Percentiles rank a stretch among this genome's conserved stretches.
Conservation (phyloP, 2,329 filamentous ascomycete genomes). For the Epichloe bromicola region DNA sequence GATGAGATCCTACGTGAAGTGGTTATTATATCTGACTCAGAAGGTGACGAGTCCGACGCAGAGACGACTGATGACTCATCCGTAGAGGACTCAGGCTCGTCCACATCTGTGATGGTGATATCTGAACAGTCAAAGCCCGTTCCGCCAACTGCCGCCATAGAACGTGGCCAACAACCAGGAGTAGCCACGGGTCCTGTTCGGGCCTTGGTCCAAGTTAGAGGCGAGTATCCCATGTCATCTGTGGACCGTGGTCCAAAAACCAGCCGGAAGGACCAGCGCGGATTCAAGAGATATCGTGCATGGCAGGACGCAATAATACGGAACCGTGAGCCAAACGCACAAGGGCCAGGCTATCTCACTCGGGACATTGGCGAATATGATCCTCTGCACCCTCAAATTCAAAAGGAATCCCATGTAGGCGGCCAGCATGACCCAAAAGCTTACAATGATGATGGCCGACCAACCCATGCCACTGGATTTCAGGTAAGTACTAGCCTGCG, state of each 20-base stretch:
- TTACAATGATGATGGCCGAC: conserved; percentile 5
- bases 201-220: conserved; percentile 4
- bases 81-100: conserved; percentile 14
- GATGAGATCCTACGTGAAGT: conserved; percentile 55
- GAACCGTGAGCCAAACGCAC: conserved; percentile 11
- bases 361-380: conserved; percentile 5
- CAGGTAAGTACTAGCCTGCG: conserved; percentile 2
- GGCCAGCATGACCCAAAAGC: not conserved
- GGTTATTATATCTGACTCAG: conserved; percentile 51
- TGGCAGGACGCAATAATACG: conserved; percentile 27
- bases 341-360: conserved; percentile 9
- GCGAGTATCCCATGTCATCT: conserved; percentile 12
- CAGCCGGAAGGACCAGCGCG: conserved; percentile 26
- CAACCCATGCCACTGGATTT: conserved; percentile 1
- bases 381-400: conserved; percentile 1
- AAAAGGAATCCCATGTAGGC: conserved; percentile 1
- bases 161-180: conserved; percentile 3
- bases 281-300: conserved; percentile 35
- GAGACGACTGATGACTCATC: conserved; percentile 21
- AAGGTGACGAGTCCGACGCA: conserved; percentile 31
- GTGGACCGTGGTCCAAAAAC: conserved; percentile 7
- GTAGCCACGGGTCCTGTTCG: not conserved
- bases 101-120: conserved; percentile 9
- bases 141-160: not conserved
- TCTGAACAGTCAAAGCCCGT: conserved; percentile 5